Conservation (phyloP, 805 yeast genomes). For the Sungouiozyma ichnusensis region DNA sequence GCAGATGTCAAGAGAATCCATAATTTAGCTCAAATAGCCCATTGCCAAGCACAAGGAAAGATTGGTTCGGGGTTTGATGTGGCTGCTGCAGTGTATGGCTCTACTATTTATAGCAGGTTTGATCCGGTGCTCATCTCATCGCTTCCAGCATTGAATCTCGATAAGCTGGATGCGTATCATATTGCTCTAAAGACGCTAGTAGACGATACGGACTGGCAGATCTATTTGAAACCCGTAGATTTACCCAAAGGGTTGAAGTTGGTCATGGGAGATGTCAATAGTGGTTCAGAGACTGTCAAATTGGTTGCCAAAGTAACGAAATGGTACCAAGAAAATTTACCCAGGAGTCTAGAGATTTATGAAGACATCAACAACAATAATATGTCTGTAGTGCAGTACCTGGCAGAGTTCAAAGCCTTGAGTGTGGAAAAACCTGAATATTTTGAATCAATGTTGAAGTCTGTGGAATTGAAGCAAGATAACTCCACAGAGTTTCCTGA, state of each 20-base stretch:
- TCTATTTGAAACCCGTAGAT: slow-evolving; percentile 41
- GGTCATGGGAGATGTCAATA: slow-evolving; percentile 86
- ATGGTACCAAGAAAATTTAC: slow-evolving; percentile 54
- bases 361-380: slow-evolving; percentile 48
- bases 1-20: slow-evolving; percentile 41
- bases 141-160: slow-evolving; percentile 20
- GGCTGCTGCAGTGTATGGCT: slow-evolving; percentile 89
- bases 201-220: slow-evolving; percentile 47
- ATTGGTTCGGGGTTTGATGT: slow-evolving; percentile 97
- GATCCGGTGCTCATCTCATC: slow-evolving; percentile 40
- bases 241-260: slow-evolving; percentile 62
- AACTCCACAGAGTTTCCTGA: slow-evolving; percentile 8
- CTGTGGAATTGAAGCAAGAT: slow-evolving; percentile 9
- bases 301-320: slow-evolving; percentile 62
- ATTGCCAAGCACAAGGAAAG: slow-evolving; percentile 89
- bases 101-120: slow-evolving; percentile 73
- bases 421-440: slow-evolving; percentile 22
- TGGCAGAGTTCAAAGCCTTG: slow-evolving; percentile 33
- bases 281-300: slow-evolving; percentile 92
- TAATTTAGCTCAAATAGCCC: slow-evolving; percentile 79
- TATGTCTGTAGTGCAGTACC: slow-evolving; percentile 38
- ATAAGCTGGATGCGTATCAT: slow-evolving; percentile 17
- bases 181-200: slow-evolving; percentile 29
- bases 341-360: slow-evolving; percentile 44
- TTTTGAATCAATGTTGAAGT: slow-evolving; percentile 28